A percentile compares a stretch with the other conserved stretches of the same genome.
phyloP scores from a whole-genome alignment of 2,329 filamentous ascomycete species.

The Cercospora zeina region DNA sequence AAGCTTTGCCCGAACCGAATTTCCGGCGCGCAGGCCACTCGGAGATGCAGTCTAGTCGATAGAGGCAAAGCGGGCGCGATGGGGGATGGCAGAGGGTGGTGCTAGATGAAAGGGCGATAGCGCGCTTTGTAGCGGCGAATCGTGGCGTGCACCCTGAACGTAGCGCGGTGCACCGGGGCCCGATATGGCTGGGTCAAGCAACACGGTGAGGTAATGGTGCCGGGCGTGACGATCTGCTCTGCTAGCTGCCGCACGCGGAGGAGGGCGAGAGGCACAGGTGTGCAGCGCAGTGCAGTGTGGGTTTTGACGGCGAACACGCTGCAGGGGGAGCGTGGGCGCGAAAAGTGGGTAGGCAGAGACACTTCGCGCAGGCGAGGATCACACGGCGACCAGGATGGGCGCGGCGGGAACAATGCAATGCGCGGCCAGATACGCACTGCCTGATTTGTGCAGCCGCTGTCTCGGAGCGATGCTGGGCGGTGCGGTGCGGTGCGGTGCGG shows the following conservation, averaged over 20 bases:
- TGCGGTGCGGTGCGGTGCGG: not conserved
- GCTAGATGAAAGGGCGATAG: conserved; percentile 36
- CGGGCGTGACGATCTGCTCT: conserved; percentile 34
- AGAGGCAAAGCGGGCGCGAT: conserved; percentile 32
- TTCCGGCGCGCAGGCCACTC: conserved; percentile 33
- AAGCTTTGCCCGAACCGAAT: conserved; percentile 34
- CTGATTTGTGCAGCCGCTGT: not conserved
- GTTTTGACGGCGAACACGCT: conserved; percentile 29
- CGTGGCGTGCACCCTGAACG: conserved; percentile 43
- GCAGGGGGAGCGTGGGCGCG: conserved; percentile 25
- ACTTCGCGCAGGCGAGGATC: conserved; percentile 20
- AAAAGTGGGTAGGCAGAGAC: conserved; percentile 30
- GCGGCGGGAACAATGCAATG: conserved; percentile 11
- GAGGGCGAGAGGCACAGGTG: conserved; percentile 28
- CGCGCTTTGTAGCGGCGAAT: conserved; percentile 34
- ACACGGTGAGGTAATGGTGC: conserved; percentile 38
- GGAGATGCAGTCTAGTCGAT: conserved; percentile 31
- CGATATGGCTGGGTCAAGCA: conserved; percentile 38
- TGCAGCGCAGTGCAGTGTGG: conserved; percentile 32
- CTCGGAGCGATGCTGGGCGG: not conserved
- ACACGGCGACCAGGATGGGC: conserved; percentile 13
- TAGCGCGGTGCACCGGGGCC: conserved; percentile 39
- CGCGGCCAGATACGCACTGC: not conserved
- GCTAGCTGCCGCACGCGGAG: conserved; percentile 35
- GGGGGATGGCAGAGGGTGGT: conserved; percentile 27